Conservation (phyloP, 2,329 filamentous ascomycete species). For the Diplodia mutila region DNA sequence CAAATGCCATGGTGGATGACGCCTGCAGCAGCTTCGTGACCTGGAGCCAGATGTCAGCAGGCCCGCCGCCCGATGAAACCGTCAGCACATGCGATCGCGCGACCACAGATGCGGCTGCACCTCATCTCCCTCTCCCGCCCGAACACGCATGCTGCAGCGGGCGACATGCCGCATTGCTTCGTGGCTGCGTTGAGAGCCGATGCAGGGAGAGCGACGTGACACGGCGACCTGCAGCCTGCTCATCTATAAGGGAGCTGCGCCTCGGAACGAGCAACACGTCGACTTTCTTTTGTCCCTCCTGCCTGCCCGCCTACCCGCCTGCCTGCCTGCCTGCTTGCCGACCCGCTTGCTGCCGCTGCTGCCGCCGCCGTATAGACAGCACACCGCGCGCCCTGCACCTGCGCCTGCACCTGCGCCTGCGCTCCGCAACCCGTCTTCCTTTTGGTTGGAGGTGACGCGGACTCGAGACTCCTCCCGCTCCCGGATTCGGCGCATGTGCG, state of each 20-base stretch:
- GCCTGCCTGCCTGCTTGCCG: too few relatives aligned
- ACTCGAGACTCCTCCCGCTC: neutral
- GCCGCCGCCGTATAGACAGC: conserved; percentile 1
- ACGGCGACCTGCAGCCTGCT: conserved; percentile 5
- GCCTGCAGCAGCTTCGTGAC: conserved; percentile 5
- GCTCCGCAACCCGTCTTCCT: too few relatives aligned
- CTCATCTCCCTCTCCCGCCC: neutral
- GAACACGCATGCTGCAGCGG: neutral
- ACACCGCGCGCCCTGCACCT: conserved; percentile 5
- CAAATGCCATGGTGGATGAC: conserved; percentile 7
- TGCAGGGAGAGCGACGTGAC: conserved; percentile 8
- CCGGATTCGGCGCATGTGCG: conserved; percentile 1
- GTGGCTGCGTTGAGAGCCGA: neutral
- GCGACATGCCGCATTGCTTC: neutral
- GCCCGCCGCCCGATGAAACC: conserved; percentile 8
- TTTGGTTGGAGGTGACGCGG: neutral
- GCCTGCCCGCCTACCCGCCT: neutral
- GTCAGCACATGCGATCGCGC: conserved; percentile 11
- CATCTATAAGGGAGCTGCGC: conserved; percentile 20
- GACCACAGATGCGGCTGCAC: conserved; percentile 2
- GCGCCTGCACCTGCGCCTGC: neutral
- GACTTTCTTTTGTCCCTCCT: conserved; percentile 15
- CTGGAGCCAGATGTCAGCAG: conserved; percentile 9
- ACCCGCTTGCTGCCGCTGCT: neutral
- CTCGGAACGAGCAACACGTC: conserved; percentile 17